Percentiles rank a stretch among this genome's conserved stretches.
These are phyloP conservation scores for Colletotrichum musicola DNA, from an alignment of 2,329 filamentous ascomycete species.

Conservation along the genomic window DNA sequence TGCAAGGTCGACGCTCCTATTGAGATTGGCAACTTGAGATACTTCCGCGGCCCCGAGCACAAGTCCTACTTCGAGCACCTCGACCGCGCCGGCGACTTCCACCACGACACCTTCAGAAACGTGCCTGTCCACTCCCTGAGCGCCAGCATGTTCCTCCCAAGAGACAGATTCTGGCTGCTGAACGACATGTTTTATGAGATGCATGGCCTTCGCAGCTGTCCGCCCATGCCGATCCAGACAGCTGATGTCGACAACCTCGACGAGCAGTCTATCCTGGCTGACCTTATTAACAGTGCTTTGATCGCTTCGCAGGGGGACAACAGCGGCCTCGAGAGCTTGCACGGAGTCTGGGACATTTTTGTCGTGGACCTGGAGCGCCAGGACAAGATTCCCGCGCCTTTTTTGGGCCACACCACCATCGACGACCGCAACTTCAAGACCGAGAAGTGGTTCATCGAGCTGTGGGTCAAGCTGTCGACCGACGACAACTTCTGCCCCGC, in stretches of 20 bases:
- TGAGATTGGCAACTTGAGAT: constrained; percentile 64
- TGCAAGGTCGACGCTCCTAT: constrained; percentile 66
- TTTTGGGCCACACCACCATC: constrained; percentile 54
- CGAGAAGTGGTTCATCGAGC: constrained; percentile 8
- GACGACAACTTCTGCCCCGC: not conserved
- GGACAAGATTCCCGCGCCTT: constrained; percentile 44
- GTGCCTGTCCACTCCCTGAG: constrained; percentile 67
- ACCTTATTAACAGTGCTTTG: constrained; percentile 17
- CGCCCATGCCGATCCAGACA: constrained; percentile 10
- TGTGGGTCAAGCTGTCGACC: constrained; percentile 20
- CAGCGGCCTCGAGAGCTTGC: constrained; percentile 41
- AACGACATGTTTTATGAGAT: constrained; percentile 43
- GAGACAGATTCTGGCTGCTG: constrained; percentile 58
- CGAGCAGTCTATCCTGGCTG: constrained; percentile 8
- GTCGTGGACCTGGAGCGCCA: constrained; percentile 42
- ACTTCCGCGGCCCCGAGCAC: constrained; percentile 63
- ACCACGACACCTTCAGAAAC: constrained; percentile 60
- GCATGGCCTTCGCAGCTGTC: constrained; percentile 38
- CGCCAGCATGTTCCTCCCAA: constrained; percentile 65
- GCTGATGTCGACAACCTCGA: not conserved
- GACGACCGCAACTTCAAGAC: constrained; percentile 52
- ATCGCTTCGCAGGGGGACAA: constrained; percentile 64
- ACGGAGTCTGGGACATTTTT: constrained; percentile 19
- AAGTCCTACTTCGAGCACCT: constrained; percentile 62
- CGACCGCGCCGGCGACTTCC: constrained; percentile 62